Evolutionary conservation across 768 basidiomycete genomes (phyloP), one percentile per base, ranked within the genome.

Genomic region (Terana coerulea): DNA sequence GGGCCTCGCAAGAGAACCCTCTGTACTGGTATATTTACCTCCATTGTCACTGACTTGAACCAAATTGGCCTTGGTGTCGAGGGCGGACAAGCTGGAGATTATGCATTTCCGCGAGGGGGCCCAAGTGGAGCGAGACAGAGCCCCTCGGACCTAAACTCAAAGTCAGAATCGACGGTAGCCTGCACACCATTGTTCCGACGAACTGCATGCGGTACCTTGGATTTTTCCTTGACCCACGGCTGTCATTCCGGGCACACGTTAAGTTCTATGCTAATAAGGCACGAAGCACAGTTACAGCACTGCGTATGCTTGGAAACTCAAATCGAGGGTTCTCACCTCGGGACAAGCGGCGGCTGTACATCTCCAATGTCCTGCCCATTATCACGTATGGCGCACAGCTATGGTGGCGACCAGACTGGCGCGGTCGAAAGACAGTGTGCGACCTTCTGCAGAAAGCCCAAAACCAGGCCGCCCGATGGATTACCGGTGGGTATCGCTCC

Each of bases 381-480:
- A 49, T 61, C 48, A 48, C 50, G 10, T 61, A 57, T 59, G 55
- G 56, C 22, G 35, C 9, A 48, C 56, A 51, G 24, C 52, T 61
- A 2, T 61, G 60, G 60, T 61, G 58, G 57, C 14, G 48, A 3
- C 57, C 57, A 6, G 24, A 36, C 9, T 50, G 53, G 39, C 43
- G 49, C 17, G 44, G 52, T 47, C 47, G 36, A 50, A 53, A 26
- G 49, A 41, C n/a, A n/a, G n/a, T n/a, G n/a, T n/a, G n/a, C 37
- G 9, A 34, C 31, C 21, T 40, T 46, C 40, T 50, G 50, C 42
- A 53, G 30, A 51, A 44, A 22, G 59, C 54, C 6, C 59, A 61
- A 34, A 52, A 42, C 33, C 24, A 42, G 8, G 59, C 59, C 0
- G 49, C 50, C 10, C 28, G 57, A 21, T 59, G 60, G 57, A 61